Evolutionary conservation across 2,329 filamentous ascomycete species (phyloP).

Genomic region (Aspergillus aculeatinus): DNA sequence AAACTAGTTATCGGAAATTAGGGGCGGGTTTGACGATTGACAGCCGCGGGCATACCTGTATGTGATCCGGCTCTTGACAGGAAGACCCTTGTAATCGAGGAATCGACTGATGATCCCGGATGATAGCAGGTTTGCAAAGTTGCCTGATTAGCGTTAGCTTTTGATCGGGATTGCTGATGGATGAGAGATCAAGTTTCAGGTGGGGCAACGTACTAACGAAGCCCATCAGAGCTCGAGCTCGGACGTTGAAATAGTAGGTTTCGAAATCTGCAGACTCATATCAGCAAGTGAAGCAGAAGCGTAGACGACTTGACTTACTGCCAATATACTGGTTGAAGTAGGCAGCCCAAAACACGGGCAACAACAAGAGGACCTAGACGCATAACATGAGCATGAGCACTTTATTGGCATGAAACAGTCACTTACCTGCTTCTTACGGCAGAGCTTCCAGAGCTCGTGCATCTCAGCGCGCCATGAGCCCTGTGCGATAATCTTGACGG

Average conservation of each 20-base stretch:
- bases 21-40: not conserved
- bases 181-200: not conserved
- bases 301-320: constrained; percentile 3
- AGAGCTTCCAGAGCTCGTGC: constrained; percentile 34
- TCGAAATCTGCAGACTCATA: constrained; percentile 40
- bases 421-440: constrained; percentile 15
- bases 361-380: constrained; percentile 35
- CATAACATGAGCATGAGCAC: not conserved
- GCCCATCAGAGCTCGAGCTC: constrained; percentile 50
- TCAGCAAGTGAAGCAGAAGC: not conserved
- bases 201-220: constrained; percentile 36
- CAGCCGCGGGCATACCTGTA: constrained; percentile 22
- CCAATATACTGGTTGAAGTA: constrained; percentile 49
- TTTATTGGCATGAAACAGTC: not conserved
- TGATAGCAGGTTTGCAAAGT: constrained; percentile 45
- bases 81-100: constrained; percentile 45
- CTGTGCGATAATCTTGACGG: constrained; percentile 39
- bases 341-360: constrained; percentile 47
- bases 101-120: constrained; percentile 48
- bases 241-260: constrained; percentile 49
- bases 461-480: constrained; percentile 44
- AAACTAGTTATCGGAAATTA: constrained; percentile 29
- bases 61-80: constrained; percentile 45
- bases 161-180: not conserved
- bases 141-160: constrained; percentile 22